Base-by-base conservation (phyloP, 495 filamentous ascomycete species). In the Lineolata rhizophorae region DNA sequence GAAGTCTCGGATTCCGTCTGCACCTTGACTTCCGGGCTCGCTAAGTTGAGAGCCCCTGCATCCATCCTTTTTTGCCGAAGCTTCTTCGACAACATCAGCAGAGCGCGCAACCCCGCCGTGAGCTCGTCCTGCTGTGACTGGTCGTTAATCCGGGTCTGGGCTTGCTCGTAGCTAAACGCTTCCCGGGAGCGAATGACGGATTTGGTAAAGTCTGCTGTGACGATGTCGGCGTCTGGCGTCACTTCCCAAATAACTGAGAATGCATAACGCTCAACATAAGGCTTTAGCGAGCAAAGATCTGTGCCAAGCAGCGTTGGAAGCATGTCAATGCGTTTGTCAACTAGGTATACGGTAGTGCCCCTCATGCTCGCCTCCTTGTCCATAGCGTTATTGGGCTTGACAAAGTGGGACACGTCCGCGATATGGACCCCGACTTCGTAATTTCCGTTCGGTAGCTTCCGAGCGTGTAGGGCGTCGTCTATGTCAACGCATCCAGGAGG, bases 291-390 rank as follows among this genome's bases (percentile, higher is more conserved):
- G 56, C 87, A 97, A 2, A 97, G 60, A 40, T 97, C 87, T 2
- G 87, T 97, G 19, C 87, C 87, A 11, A 97, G 66, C 16, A 97
- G 69, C 64, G 77, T 79, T 12, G 90, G 90, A 48, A 97, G 62
- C 90, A 97, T 97, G 56, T 97, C 87, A 42, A 97, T 95, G 41
- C 87, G 83, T 57, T 95, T 97, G 54, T 97, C 87, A 1, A 97
- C 90, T 16, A 97, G 61, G 44, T 97, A 97, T 18, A 97, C 87
- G 0, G 90, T 95, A 2, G 87, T 95, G 37, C 85, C 87, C 47
- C 87, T 73, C 36, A 83, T 65, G 46, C 79, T 83, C 2, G 87
- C 87, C 55, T 97, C 87, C 15, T 65, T 64, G 48, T 97, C 90
- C 90, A 97, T 97, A 25, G 87, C 70, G 48, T 87, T 95, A 49